phyloP scores from a whole-genome alignment of 257 asterid species.

The Gentiana dahurica region DNA sequence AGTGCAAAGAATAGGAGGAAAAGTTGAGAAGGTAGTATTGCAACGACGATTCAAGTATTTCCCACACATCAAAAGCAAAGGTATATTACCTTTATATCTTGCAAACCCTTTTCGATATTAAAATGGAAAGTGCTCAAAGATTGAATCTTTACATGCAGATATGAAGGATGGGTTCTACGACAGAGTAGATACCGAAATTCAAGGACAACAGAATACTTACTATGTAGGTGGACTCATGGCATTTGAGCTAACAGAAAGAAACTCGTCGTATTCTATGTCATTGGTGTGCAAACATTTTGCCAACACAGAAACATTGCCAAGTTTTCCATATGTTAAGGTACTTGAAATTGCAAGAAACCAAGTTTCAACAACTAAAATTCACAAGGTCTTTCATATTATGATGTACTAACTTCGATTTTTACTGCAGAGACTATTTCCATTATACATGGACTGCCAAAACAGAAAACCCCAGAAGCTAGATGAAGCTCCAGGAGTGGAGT shows the following conservation, averaged over 20 bases:
- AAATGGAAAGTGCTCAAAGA: constrained; percentile 1
- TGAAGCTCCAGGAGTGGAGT: constrained; percentile 44
- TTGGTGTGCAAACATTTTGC: constrained; percentile 52
- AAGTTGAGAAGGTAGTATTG: constrained; percentile 29
- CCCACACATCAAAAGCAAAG: constrained; percentile 66
- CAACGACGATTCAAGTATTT: constrained; percentile 70
- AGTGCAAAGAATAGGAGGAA: constrained; percentile 65
- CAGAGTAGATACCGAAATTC: constrained; percentile 50
- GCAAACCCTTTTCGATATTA: not conserved
- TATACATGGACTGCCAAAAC: constrained; percentile 22
- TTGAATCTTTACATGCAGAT: constrained; percentile 24
- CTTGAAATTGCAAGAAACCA: constrained; percentile 11
- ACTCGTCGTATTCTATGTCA: constrained; percentile 60
- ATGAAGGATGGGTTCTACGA: constrained; percentile 64
- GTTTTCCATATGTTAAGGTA: constrained; percentile 72
- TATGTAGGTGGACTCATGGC: constrained; percentile 84
- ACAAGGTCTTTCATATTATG: no score
- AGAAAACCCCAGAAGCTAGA: constrained; percentile 30
- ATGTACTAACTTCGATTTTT: constrained; percentile 6
- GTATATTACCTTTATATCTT: constrained; percentile 20
- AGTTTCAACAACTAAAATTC: not conserved
- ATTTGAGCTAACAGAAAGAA: constrained; percentile 85
- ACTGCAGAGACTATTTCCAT: constrained; percentile 53
- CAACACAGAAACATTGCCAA: constrained; percentile 38
- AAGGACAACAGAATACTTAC: constrained; percentile 66